These are phyloP conservation scores for Colletotrichum aenigma DNA, from an alignment of 2,329 filamentous ascomycete species.

Conservation along the genomic window DNA sequence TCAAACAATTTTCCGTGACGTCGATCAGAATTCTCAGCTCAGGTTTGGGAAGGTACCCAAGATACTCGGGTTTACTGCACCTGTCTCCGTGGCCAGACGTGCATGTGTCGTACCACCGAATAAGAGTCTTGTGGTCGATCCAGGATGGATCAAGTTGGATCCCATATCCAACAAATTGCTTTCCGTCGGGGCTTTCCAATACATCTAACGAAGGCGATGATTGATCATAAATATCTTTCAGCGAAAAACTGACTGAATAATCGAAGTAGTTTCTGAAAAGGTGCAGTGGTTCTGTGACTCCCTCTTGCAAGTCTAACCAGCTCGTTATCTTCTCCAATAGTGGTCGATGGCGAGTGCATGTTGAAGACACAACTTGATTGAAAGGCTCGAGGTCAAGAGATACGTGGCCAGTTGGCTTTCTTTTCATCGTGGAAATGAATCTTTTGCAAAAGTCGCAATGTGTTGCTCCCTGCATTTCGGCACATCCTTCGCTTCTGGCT, in stretches of 20 bases:
- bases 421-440: not conserved
- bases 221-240: not conserved
- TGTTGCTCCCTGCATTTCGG: not conserved
- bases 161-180: not conserved
- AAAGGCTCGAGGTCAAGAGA: not conserved
- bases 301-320: not conserved
- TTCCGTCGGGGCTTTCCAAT: not conserved
- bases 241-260: not conserved
- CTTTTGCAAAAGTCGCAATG: not conserved
- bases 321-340: not conserved
- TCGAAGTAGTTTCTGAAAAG: not conserved
- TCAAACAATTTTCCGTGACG: not conserved
- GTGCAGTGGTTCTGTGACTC: not conserved
- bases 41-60: not conserved
- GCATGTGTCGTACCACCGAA: not conserved
- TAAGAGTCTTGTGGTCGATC: not conserved
- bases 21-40: not conserved
- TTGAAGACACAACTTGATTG: not conserved
- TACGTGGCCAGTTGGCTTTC: not conserved
- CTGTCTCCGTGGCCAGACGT: not conserved
- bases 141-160: not conserved
- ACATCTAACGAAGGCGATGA: not conserved
- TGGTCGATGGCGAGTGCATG: not conserved
- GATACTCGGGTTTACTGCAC: not conserved
- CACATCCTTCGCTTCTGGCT: not conserved